These are phyloP conservation scores for Calycina marina DNA, from an alignment of 2,329 filamentous ascomycete genomes.

Conservation along the genomic window DNA sequence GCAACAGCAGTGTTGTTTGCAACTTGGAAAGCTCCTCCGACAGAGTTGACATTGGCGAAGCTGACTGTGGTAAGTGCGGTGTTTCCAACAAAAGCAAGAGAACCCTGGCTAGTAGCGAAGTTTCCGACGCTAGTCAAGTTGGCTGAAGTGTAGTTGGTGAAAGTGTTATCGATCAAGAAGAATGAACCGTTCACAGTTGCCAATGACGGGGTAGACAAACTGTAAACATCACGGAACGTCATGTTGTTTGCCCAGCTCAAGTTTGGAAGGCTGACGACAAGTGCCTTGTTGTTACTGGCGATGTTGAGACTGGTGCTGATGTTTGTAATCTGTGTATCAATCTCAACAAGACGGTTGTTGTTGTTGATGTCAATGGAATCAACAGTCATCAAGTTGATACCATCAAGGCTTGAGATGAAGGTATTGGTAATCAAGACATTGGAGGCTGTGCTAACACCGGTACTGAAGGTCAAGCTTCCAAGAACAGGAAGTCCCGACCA, in stretches of 20 bases:
- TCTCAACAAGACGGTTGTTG: conserved; percentile 65
- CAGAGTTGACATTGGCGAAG: conserved; percentile 49
- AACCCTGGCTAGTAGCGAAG: conserved; percentile 25
- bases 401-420: conserved; percentile 59
- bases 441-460: conserved; percentile 49
- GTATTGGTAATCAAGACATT: conserved; percentile 75
- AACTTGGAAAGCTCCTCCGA: conserved; percentile 71
- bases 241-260: conserved; percentile 67
- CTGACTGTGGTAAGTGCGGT: conserved; percentile 55
- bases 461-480: conserved; percentile 40
- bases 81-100: conserved; percentile 51
- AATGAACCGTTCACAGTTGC: conserved; percentile 61
- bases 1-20: conserved; percentile 75
- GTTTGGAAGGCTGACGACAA: conserved; percentile 61
- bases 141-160: conserved; percentile 43
- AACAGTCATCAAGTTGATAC: conserved; percentile 66
- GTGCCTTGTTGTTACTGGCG: conserved; percentile 62
- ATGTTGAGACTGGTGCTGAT: conserved; percentile 58
- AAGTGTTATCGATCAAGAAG: conserved; percentile 67
- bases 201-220: conserved; percentile 60
- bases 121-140: conserved; percentile 54
- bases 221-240: conserved; percentile 68
- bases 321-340: conserved; percentile 66
- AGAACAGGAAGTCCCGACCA: conserved; percentile 58
- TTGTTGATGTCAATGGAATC: conserved; percentile 72